Conservation (phyloP, 345 rosid genomes). For the Syzygium oleosum region DNA sequence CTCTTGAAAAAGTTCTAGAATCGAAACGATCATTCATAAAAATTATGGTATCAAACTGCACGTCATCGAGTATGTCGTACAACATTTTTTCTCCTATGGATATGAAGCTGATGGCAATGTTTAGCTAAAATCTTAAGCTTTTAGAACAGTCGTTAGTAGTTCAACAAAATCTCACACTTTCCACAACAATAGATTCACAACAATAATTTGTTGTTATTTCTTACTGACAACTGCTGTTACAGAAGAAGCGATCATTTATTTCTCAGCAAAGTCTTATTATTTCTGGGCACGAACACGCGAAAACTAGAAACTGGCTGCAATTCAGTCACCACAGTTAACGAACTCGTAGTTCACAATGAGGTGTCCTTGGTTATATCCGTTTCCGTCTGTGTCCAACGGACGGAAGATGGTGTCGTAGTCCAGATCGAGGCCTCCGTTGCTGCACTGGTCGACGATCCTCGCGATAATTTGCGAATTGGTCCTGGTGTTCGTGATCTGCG, state of each 20-base stretch:
- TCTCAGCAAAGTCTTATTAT: background rate
- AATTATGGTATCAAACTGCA: no score
- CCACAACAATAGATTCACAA: background rate
- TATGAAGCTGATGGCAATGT: no score
- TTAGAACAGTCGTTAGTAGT: no score
- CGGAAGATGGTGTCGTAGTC: constrained; percentile 33
- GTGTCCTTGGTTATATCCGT: constrained; percentile 27
- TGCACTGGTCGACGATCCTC: constrained; percentile 64
- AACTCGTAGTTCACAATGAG: constrained; percentile 28
- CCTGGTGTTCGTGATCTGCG: constrained; percentile 44
- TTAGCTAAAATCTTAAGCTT: no score
- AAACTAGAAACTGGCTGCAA: background rate
- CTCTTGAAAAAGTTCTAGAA: no score
- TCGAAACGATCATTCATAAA: no score
- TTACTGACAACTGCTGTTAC: background rate
- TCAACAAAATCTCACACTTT: background rate
- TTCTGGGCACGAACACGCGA: background rate
- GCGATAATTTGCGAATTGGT: constrained; percentile 34
- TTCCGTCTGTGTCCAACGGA: constrained; percentile 32
- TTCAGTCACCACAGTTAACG: constrained; percentile 21
- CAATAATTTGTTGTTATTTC: background rate
- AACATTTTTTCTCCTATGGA: no score
- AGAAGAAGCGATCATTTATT: background rate
- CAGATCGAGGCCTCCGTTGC: constrained; percentile 55
- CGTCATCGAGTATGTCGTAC: no score